Evolutionary conservation across 2,329 filamentous ascomycete genomes (phyloP), one percentile per base, ranked within the genome.

Genomic region (Madurella fahalii): DNA sequence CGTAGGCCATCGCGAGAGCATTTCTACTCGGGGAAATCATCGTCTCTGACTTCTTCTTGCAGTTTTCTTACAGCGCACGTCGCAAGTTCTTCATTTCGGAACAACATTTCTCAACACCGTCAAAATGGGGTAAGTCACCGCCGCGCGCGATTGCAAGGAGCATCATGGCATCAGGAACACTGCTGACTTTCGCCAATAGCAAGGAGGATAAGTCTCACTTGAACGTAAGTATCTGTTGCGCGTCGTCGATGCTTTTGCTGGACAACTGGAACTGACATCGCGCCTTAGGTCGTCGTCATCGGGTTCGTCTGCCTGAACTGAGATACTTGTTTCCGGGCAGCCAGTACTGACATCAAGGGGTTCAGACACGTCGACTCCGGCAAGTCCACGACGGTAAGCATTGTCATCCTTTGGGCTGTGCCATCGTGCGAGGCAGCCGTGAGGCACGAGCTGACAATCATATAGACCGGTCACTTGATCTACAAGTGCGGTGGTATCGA

Each of bases 401-500:
- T 42, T 41, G 43, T 4, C 20, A 31, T 40, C 39, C 11, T 18
- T 2, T 40, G 49, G 58, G 41, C 47, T 30, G 15, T 31, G 11
- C 41, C 64, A 54, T 63, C 44, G 34, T n/a, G 37, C 17, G 5
- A 40, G 11, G 32, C 25, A n/a, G 11, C n/a, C 37, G 16, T 16
- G 32, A 50, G 20, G 25, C 52, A 47, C 61, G 5, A 42, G 50
- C 55, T 58, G 34, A 57, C 50, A 48, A 48, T 18, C 37, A 44
- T 20, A 58, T 53, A 77, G 76, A 88, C 78, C 70, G 85, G 86
- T 78, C 86, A 93, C 84, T 87, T 99, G 86, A 97, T 99, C 89
- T 97, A 97, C 91, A 93, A 99, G 89, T 97, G 94, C 85, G 94
- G 94, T 88, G 94, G 94, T 90, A 99, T 97, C 75, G 94, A 99